Evolutionary conservation across 192 early-diverging fungal genomes (phyloP).

Genomic region (Linnemannia elongata): DNA sequence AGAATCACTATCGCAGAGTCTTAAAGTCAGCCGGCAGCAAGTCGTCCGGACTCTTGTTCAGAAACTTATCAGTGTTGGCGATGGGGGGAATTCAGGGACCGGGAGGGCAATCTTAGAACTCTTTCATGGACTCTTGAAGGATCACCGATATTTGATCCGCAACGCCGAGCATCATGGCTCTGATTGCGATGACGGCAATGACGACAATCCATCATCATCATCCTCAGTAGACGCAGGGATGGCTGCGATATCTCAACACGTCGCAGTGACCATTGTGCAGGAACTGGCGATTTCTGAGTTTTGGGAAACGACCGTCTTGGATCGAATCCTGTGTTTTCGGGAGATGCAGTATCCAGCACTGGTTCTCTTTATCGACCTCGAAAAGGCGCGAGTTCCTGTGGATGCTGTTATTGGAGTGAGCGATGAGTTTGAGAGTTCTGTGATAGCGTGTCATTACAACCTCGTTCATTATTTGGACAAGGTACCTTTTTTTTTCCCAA

Average conservation of each 20-base stretch:
- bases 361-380: slow-evolving; percentile 37
- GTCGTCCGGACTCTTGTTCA: slow-evolving; percentile 1
- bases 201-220: background rate
- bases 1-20: too few relatives aligned
- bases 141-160: slow-evolving; percentile 38
- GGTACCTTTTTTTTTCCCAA: background rate
- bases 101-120: slow-evolving; percentile 25
- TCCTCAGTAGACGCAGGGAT: background rate
- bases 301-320: slow-evolving; percentile 1
- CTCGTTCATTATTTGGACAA: background rate
- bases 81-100: background rate
- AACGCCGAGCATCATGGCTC: background rate
- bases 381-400: slow-evolving; percentile 9
- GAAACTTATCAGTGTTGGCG: background rate
- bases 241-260: background rate
- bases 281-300: background rate
- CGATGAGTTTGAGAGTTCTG: background rate
- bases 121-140: slow-evolving; percentile 29
- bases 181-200: background rate
- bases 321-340: background rate
- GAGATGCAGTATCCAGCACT: slow-evolving; percentile 15
- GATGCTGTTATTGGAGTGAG: background rate
- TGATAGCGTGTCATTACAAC: slow-evolving; percentile 14
- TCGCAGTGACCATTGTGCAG: background rate
- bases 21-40: background rate